These are phyloP conservation scores for Aspergillus phoenicis DNA, from an alignment of 2,329 filamentous ascomycete species.

Conservation along the genomic window DNA sequence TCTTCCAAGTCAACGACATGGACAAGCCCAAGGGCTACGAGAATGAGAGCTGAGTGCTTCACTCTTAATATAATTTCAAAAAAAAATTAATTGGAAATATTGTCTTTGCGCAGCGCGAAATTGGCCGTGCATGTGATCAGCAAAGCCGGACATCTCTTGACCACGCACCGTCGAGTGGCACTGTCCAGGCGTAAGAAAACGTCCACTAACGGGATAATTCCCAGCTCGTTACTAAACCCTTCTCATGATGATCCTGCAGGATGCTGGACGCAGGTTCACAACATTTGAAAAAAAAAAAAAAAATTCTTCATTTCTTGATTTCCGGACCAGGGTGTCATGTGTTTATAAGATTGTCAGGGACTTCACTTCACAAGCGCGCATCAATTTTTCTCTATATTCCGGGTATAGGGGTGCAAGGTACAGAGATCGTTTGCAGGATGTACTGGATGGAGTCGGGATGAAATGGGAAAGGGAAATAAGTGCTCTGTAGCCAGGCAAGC, in stretches of 20 bases:
- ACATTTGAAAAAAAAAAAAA: no score
- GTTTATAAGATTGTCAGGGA: not conserved
- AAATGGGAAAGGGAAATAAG: no score
- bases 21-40: conserved; percentile 85
- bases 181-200: not conserved
- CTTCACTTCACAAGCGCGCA: not conserved
- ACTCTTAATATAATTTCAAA: conserved; percentile 12
- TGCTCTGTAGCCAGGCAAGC: conserved; percentile 1
- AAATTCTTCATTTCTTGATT: not conserved
- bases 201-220: not conserved
- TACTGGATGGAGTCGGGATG: conserved; percentile 3
- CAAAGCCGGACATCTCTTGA: conserved; percentile 9
- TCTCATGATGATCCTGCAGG: no score
- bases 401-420: not conserved
- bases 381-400: not conserved
- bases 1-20: conserved; percentile 78
- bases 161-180: conserved; percentile 10
- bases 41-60: conserved; percentile 57
- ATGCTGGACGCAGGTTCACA: not conserved
- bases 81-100: conserved; percentile 5
- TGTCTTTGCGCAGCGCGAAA: conserved; percentile 15
- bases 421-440: not conserved
- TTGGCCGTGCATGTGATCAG: conserved; percentile 10
- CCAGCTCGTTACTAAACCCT: not conserved
- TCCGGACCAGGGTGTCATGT: not conserved